These are phyloP conservation scores for Ascocoryne sarcoides DNA, from an alignment of 2,329 filamentous ascomycete genomes.

Conservation along the genomic window DNA sequence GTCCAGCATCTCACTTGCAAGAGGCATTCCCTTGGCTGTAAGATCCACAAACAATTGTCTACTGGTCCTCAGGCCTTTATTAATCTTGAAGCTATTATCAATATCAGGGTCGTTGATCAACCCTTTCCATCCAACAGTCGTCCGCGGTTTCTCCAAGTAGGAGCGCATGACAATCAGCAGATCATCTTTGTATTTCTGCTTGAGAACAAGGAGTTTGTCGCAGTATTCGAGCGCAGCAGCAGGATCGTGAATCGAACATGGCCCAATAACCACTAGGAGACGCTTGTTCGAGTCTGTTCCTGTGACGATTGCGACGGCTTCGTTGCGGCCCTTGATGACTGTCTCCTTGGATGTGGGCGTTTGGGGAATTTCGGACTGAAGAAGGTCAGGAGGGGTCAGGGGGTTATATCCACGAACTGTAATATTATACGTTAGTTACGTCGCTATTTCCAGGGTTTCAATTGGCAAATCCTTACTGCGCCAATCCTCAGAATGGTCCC, in stretches of 20 bases:
- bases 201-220: conserved; percentile 63
- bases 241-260: conserved; percentile 96
- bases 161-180: conserved; percentile 94
- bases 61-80: conserved; percentile 92
- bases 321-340: conserved; percentile 57
- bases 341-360: conserved; percentile 53
- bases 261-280: conserved; percentile 87
- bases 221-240: conserved; percentile 83
- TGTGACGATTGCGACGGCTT: conserved; percentile 1
- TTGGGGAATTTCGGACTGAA: conserved; percentile 77
- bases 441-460: neutral
- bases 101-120: conserved; percentile 99
- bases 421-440: conserved; percentile 2
- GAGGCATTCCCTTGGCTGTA: conserved; percentile 80
- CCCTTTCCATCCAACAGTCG: conserved; percentile 98
- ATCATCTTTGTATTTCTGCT: conserved; percentile 72
- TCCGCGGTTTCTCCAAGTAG: conserved; percentile 97
- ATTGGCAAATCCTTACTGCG: conserved; percentile 52
- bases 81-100: conserved; percentile 95
- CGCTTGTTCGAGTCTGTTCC: conserved; percentile 48
- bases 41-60: conserved; percentile 89
- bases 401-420: conserved; percentile 90
- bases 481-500: conserved; percentile 68
- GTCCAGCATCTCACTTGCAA: conserved; percentile 96
- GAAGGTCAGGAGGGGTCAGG: conserved; percentile 78